phyloP scores from a whole-genome alignment of 192 early-diverging fungal species.

The Coemansia sp. region DNA sequence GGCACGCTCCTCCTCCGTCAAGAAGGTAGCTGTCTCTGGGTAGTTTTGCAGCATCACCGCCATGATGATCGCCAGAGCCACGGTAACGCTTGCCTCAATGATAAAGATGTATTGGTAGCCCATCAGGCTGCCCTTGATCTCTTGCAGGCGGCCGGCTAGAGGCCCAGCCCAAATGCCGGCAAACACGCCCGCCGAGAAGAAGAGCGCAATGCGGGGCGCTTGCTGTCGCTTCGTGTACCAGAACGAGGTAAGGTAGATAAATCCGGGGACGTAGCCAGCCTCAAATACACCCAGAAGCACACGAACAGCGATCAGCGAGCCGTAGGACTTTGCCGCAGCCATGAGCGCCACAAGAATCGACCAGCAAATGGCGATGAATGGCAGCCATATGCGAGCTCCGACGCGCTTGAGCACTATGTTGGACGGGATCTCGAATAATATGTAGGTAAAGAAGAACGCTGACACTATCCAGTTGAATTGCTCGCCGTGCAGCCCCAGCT shows the following conservation, averaged over 20 bases:
- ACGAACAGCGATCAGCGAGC: constrained; percentile 42
- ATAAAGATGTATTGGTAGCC: constrained; percentile 57
- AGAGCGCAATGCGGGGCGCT: constrained; percentile 44
- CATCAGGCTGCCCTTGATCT: constrained; percentile 23
- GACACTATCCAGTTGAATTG: constrained; percentile 59
- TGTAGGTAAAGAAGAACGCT: constrained; percentile 61
- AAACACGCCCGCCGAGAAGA: constrained; percentile 50
- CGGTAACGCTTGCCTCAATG: constrained; percentile 58
- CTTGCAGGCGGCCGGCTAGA: constrained; percentile 33
- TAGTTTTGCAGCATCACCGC: constrained; percentile 54
- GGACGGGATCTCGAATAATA: constrained; percentile 63
- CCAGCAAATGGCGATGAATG: constrained; percentile 46
- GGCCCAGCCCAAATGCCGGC: constrained; percentile 53
- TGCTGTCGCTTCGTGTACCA: constrained; percentile 55
- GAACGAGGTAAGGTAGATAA: constrained; percentile 56
- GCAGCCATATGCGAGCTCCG: constrained; percentile 46
- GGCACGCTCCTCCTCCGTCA: constrained; percentile 55
- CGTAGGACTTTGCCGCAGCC: constrained; percentile 61
- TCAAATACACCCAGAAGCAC: constrained; percentile 48
- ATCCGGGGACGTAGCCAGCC: constrained; percentile 75
- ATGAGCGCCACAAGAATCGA: constrained; percentile 51
- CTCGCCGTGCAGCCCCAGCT: constrained; percentile 31
- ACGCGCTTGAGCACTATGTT: constrained; percentile 55
- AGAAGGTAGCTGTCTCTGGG: constrained; percentile 55
- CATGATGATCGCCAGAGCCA: constrained; percentile 41